Conservation (phyloP, 2,329 filamentous ascomycete species). For the Fusarium compactum region DNA sequence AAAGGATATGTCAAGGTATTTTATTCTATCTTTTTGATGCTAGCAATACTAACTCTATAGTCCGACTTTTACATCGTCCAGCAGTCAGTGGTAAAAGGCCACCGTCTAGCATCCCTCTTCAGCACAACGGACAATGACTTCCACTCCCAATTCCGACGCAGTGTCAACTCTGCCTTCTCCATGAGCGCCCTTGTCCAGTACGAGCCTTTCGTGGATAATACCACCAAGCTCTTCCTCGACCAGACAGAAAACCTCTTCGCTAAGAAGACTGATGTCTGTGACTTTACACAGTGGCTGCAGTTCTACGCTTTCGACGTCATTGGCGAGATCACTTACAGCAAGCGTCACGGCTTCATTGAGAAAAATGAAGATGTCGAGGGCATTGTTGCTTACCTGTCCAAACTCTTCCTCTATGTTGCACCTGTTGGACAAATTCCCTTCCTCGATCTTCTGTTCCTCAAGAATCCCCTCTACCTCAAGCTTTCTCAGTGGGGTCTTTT, state of each 20-base stretch:
- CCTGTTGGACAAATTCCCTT: slow-evolving; percentile 82
- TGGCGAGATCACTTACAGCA: slow-evolving; percentile 80
- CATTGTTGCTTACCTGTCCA: slow-evolving; percentile 73
- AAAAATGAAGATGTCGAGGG: slow-evolving; percentile 80
- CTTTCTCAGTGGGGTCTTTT: slow-evolving; percentile 75
- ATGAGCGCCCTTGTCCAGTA: slow-evolving; percentile 84
- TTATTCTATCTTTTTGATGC: slow-evolving; percentile 56
- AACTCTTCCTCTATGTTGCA: slow-evolving; percentile 77
- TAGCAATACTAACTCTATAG: slow-evolving; percentile 52
- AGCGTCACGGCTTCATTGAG: slow-evolving; percentile 80
- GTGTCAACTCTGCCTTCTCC: slow-evolving; percentile 80
- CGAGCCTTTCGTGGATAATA: slow-evolving; percentile 83
- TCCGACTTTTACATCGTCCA: slow-evolving; percentile 86
- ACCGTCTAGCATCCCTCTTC: slow-evolving; percentile 78
- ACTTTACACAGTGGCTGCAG: slow-evolving; percentile 80
- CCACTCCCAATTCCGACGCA: slow-evolving; percentile 79
- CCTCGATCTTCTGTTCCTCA: slow-evolving; percentile 76
- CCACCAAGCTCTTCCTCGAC: slow-evolving; percentile 76
- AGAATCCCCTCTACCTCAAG: slow-evolving; percentile 79
- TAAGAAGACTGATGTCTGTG: slow-evolving; percentile 53
- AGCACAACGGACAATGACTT: slow-evolving; percentile 80
- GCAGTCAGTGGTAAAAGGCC: slow-evolving; percentile 76
- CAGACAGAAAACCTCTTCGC: slow-evolving; percentile 69
- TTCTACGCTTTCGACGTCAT: slow-evolving; percentile 88
- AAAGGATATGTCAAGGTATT: slow-evolving; percentile 82